These are phyloP conservation scores for Incumbomyces delicatus DNA, from an alignment of 2,329 filamentous ascomycete species.

Conservation along the genomic window DNA sequence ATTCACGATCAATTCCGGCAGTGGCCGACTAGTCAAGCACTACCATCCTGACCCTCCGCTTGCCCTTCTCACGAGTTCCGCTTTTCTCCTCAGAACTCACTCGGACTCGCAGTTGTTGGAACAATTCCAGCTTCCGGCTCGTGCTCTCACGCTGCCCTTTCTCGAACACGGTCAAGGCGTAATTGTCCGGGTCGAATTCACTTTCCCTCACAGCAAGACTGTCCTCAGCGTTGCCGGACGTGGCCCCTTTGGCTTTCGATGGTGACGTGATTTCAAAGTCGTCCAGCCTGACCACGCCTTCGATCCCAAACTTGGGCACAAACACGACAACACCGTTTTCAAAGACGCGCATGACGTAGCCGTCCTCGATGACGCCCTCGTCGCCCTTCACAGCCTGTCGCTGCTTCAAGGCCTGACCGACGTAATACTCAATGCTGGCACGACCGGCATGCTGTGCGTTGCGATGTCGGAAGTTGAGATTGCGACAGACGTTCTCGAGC, in stretches of 20 bases:
- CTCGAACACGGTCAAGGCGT: slow-evolving; percentile 56
- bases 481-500: slow-evolving; percentile 89
- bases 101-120: slow-evolving; percentile 81
- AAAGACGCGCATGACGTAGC: slow-evolving; percentile 94
- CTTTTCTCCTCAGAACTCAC: slow-evolving; percentile 92
- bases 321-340: slow-evolving; percentile 96
- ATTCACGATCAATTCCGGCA: no score
- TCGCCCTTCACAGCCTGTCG: slow-evolving; percentile 40
- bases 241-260: slow-evolving; percentile 25
- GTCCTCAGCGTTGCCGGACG: slow-evolving; percentile 23
- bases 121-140: slow-evolving; percentile 61
- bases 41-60: slow-evolving; percentile 54
- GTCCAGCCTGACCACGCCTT: slow-evolving; percentile 75
- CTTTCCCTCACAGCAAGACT: slow-evolving; percentile 51
- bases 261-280: slow-evolving; percentile 48
- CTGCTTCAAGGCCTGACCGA: slow-evolving; percentile 86
- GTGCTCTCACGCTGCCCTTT: slow-evolving; percentile 45
- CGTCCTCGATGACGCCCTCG: slow-evolving; percentile 63
- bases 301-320: slow-evolving; percentile 90
- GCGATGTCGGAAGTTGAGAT: slow-evolving; percentile 94
- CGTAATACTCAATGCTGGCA: slow-evolving; percentile 94
- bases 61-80: slow-evolving; percentile 62
- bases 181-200: slow-evolving; percentile 76
- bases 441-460: slow-evolving; percentile 94
- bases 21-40: slow-evolving; percentile 19